phyloP scores from a whole-genome alignment of 2,329 filamentous ascomycete species.

The Penicillium janthinellum region DNA sequence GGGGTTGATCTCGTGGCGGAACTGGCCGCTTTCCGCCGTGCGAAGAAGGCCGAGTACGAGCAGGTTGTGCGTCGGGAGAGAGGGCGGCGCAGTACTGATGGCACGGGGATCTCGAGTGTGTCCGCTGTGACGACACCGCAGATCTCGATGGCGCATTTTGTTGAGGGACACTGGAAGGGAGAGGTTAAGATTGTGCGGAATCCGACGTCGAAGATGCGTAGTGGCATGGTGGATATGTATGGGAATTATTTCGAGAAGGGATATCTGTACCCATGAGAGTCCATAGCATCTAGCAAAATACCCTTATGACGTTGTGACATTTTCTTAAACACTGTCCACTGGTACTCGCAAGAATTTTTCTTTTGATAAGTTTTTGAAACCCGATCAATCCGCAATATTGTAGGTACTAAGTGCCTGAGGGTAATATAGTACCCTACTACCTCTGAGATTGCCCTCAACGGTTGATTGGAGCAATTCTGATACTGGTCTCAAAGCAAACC shows the following conservation, averaged over 20 bases:
- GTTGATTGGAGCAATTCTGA: no score
- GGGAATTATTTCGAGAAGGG: constrained; percentile 57
- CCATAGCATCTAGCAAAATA: not conserved
- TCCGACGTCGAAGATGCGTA: constrained; percentile 41
- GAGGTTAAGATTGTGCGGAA: constrained; percentile 59
- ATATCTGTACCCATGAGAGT: constrained; percentile 52
- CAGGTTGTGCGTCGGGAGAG: constrained; percentile 30
- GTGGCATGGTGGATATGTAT: constrained; percentile 54
- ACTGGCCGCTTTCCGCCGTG: constrained; percentile 56
- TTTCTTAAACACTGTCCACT: not conserved
- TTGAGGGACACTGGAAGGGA: constrained; percentile 63
- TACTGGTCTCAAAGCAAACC: no score
- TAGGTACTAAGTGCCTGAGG: no score
- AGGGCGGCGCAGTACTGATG: constrained; percentile 29
- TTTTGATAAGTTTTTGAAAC: constrained; percentile 27
- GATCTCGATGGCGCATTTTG: constrained; percentile 38
- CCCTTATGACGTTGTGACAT: not conserved
- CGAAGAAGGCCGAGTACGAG: constrained; percentile 55
- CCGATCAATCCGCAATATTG: constrained; percentile 15
- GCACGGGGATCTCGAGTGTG: constrained; percentile 22
- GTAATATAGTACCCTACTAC: no score
- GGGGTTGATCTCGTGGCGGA: constrained; percentile 56
- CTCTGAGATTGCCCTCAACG: no score
- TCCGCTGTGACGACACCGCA: constrained; percentile 22
- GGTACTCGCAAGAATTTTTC: not conserved